Base-by-base conservation (phyloP, 768 basidiomycete species). In the Pleurotus eryngii region DNA sequence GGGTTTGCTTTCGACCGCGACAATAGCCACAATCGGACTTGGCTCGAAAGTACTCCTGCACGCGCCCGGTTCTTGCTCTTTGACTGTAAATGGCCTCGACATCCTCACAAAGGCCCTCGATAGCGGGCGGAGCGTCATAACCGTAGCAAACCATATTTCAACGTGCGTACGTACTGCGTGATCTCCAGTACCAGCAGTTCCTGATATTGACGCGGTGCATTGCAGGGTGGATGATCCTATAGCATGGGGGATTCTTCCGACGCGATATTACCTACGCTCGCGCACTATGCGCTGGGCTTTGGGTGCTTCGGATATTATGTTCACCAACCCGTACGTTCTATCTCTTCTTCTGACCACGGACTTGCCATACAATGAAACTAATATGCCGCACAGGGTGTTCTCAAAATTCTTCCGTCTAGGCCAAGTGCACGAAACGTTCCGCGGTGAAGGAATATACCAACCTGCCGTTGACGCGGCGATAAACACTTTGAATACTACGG, bases 101-200 rank as follows among this genome's bases (percentile, higher is more conserved):
- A 74, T 80, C 48, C 78, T 98, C 55, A 63, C 83, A 17, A 70
- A 81, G 37, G 90, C 87, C 3, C 76, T 97, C 58, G 65, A 81
- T 18, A 74, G 73, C n/a, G 84, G 85, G 4, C 82, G 81, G 59
- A 90, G 90, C 49, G 70, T 94, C 35, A 66, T 94, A 18, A 95
- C 92, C 24, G 95, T 97, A 47, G 85, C 89, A 57, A 98, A 98
- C 70, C 95, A 98, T 67, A 85, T 95, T 55, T 97, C 95, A 49
- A 95, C 92, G 87, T 94, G 68, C 56, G 86, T 76, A 57, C 62
- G 56, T 54, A 49, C 42, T 56, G 45, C 53, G 35, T 49, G 22
- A 49, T 57, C 8, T 30, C 37, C 49, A 24, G 18, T 40, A n/a
- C 59, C 24, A 24, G 24, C 24, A 24, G 17, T 18, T 57, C 63